Evolutionary conservation across 2,329 filamentous ascomycete genomes (phyloP).

Genomic region (Phialemonium atrogriseum): DNA sequence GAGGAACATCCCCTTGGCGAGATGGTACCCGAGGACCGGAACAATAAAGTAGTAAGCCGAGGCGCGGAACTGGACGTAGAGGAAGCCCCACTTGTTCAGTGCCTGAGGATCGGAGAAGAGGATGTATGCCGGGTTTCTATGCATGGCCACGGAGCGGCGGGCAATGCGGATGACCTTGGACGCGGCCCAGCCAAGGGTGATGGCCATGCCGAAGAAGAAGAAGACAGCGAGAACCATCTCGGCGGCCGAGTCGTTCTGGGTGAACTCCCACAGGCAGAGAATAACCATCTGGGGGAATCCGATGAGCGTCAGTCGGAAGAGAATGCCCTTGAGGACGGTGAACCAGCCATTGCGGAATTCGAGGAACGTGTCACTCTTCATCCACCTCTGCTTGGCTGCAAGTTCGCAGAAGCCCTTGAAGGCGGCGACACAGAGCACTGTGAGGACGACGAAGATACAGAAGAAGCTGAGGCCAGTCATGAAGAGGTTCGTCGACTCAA

Average conservation of each 20-base stretch:
- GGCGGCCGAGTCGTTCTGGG: conserved; percentile 73
- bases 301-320: conserved; percentile 84
- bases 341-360: conserved; percentile 95
- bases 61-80: conserved; percentile 94
- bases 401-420: conserved; percentile 80
- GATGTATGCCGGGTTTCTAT: conserved; percentile 95
- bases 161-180: conserved; percentile 86
- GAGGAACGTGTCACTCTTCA: conserved; percentile 77
- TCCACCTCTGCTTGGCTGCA: conserved; percentile 64
- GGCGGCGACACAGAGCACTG: conserved; percentile 60
- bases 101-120: conserved; percentile 91
- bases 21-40: conserved; percentile 65
- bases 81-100: conserved; percentile 96
- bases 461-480: conserved; percentile 88
- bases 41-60: conserved; percentile 94
- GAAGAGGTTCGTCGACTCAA: conserved; percentile 89
- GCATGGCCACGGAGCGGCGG: conserved; percentile 78
- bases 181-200: conserved; percentile 75
- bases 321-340: conserved; percentile 84
- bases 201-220: conserved; percentile 74
- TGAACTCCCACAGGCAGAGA: conserved; percentile 90
- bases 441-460: conserved; percentile 70
- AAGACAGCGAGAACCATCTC: conserved; percentile 82
- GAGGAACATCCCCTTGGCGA: conserved; percentile 88
- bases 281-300: conserved; percentile 88